Base-by-base conservation (phyloP, 2,329 filamentous ascomycete species). In the Tolypocladium amazonense region DNA sequence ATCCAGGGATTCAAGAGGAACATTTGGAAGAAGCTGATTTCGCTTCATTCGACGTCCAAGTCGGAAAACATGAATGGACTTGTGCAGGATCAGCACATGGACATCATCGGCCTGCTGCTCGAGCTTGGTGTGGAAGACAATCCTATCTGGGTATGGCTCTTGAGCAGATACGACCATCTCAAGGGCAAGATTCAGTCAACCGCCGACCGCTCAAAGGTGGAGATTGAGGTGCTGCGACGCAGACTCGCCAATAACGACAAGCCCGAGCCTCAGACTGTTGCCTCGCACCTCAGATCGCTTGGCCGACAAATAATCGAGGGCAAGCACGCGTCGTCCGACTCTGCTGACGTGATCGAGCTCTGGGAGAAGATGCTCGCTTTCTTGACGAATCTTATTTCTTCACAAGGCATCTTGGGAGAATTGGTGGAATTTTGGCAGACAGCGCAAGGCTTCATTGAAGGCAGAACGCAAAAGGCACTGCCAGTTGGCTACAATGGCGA, bases 91-190 rank as follows among this genome's bases (percentile, higher is more conserved):
- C 83, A 87, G 71, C 89, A 97, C 68, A 91, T 97, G 85, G 91
- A 96, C 70, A 79, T 97, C 56, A 97, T 99, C 59, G 82, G 86
- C 27, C 80, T 97, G 41, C 80, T 99, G 58, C 77, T 99, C n/a
- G 93, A 99, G 72, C 79, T 99, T 25, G 95, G 94, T 8, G 92
- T 96, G 2, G 89, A 96, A 12, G 92, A 97, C 61, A 99, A 96
- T 67, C 94, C 94, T 1, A 96, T 99, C 63, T 96, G 90, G 90
- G 83, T 95, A 14, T 99, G 94, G 92, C 84, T 99, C 33, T 78
- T 93, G 59, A 96, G 91, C 68, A 87, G 90, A 54, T 95, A 92
- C 69, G 90, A 96, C 64, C 87, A 92, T 68, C 80, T 99, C 59
- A 97, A 94, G 73, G 86, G 86, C 64, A 95, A 90, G 70, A 93